phyloP scores from a whole-genome alignment of 1,139 yeast genomes.

The Yamadazyma dushanensis region DNA sequence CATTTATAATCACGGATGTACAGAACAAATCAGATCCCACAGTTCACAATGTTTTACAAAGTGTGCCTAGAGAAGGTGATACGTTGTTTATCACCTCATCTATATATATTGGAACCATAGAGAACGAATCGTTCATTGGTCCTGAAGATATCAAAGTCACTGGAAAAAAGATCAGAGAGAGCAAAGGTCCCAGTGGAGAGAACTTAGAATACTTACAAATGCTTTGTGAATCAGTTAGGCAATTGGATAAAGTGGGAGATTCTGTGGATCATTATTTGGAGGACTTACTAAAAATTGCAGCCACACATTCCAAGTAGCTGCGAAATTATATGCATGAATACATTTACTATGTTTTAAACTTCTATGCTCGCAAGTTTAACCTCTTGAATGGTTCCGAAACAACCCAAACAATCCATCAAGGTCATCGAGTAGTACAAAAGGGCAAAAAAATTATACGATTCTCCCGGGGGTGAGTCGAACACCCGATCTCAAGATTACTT shows the following conservation, averaged over 20 bases:
- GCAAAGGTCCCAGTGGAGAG: conserved; percentile 79
- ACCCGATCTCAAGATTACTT: conserved; percentile 77
- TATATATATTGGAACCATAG: conserved; percentile 79
- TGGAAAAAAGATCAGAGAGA: conserved; percentile 55
- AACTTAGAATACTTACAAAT: conserved; percentile 68
- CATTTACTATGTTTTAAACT: too few species aligned
- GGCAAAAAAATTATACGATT: conserved; percentile 41
- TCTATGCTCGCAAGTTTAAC: too few species aligned
- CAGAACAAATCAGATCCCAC: conserved; percentile 19
- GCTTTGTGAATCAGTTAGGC: conserved; percentile 53
- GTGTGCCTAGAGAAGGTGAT: conserved; percentile 27
- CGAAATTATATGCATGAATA: too few species aligned
- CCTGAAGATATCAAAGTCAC: conserved; percentile 64
- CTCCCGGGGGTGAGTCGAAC: conserved; percentile 87
- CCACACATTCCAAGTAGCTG: too few species aligned
- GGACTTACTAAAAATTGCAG: conserved; percentile 21
- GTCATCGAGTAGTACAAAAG: background rate
- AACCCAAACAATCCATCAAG: too few species aligned
- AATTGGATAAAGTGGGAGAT: conserved; percentile 36
- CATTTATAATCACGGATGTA: conserved; percentile 52
- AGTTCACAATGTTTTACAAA: conserved; percentile 11
- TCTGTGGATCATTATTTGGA: conserved; percentile 39
- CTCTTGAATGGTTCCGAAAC: too few species aligned
- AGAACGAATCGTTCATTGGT: conserved; percentile 80
- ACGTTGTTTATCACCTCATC: conserved; percentile 52